Base-by-base conservation (phyloP, 1,139 yeast genomes). In the Entelexis paramagnoliae region DNA sequence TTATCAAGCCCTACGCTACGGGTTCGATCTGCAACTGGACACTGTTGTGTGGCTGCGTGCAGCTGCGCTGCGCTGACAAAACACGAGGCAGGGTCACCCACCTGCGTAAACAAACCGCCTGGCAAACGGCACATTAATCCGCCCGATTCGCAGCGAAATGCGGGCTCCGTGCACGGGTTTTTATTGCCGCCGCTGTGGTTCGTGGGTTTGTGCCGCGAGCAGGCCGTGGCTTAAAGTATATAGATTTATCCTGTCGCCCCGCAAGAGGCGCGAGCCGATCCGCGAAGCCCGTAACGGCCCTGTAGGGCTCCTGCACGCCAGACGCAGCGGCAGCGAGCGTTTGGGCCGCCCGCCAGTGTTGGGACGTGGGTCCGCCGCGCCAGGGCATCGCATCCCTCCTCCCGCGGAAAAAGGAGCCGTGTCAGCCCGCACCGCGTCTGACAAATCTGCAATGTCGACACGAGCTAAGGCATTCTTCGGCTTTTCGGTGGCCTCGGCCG, bases 401-500 rank as follows among this genome's bases (percentile, higher is more conserved):
- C n/a, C n/a, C n/a, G n/a, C 6, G 24, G 6, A 22, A 22, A 6
- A 6, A 17, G 24, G 24, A 24, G n/a, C 4, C 24, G 39, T 20
- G 41, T 39, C 42, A 39, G 42, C 42, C 42, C 5, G 28, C 29
- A 16, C 3, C 7, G 16, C 16, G 26, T 41, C 45, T 41, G 45
- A 41, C 45, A 41, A 41, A 41, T 19, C 46, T 26, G 26, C 13
- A 22, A 55, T 54, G 58, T 55, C 60, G 17, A 26, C 48, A 4
- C 36, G 58, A 34, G 49, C 60, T 8, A 57, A 56, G 51, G 68
- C 80, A 46, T 83, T 91, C 8, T 75, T 84, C 55, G 87, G 76
- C 0, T 60, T 74, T 9, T 72, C 86, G n/a, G 72, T 79, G 43
- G 63, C 73, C 5, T 68, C 76, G 49, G 83, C 88, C 8, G 75